Base-by-base conservation (phyloP, 345 rosid genomes). In the Eucalyptus camaldulensis region DNA sequence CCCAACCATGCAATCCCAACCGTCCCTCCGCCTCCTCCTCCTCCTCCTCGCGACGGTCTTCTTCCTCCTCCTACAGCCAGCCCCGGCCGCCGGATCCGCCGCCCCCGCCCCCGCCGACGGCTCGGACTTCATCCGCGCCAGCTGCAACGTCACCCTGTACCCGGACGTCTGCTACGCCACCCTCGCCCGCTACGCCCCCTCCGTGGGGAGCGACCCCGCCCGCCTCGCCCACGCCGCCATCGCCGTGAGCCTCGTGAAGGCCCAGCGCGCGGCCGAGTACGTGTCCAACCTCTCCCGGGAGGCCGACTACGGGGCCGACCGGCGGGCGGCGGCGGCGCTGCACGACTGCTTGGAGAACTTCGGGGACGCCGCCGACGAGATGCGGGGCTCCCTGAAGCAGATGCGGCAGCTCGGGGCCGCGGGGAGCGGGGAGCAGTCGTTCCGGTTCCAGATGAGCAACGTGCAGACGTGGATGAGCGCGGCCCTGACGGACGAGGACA, bases 381-480 rank as follows among this genome's bases (percentile, higher is more conserved):
- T 97, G 89, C 90, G 90, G 33, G 97, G 95, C 33, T 97, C 99
- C 47, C 89, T 96, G 29, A 93, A 89, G 88, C 98, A 96, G 95
- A 94, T 97, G 93, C 89, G 94, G 14, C 92, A 92, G 91, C 90
- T 95, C 22, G 92, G 91, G 49, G 88, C 93, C 11, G 80, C 92
- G 5, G 92, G 94, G 83, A 58, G 90, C 4, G 90, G 94, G 43
- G 89, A 91, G 40, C 93, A 93, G 89, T 87, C 93, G 81, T 95
- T 96, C 87, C 89, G 93, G 93, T 97, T 96, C 91, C 95, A 92
- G 90, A 93, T 97, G 95, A 95, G 97, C 72, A 97, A 97, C 91
- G 98, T 97, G 49, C 93, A 96, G 92, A 97, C 98, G 80, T 97
- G 99, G 99, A 96, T 97, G 95, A 97, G 99, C 92, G 96, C 99